Conservation (phyloP, 1,139 yeast species). For the Groenewaldozyma sp. region DNA sequence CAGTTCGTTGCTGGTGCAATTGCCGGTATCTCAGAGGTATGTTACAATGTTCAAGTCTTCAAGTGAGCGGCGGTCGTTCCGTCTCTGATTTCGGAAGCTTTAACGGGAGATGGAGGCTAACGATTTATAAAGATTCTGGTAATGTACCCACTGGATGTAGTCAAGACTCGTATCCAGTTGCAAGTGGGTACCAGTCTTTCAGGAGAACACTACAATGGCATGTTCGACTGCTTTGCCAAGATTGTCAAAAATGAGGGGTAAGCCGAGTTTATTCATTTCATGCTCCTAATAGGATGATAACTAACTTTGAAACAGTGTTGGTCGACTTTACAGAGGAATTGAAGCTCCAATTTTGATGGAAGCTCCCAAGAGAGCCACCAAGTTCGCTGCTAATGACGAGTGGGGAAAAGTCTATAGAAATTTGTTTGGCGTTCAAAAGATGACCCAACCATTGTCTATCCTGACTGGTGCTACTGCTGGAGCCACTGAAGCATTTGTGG, state of each 20-base stretch:
- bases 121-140: slow-evolving; percentile 59
- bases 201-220: slow-evolving; percentile 65
- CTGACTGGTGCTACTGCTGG: slow-evolving; percentile 98
- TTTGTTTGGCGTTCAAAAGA: slow-evolving; percentile 56
- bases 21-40: slow-evolving; percentile 87
- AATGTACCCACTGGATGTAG: slow-evolving; percentile 97
- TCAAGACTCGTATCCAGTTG: slow-evolving; percentile 93
- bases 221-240: slow-evolving; percentile 72
- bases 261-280: slow-evolving; percentile 1
- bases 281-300: neutral
- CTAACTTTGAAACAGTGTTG: slow-evolving; percentile 11
- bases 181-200: slow-evolving; percentile 45
- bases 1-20: slow-evolving; percentile 93
- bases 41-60: slow-evolving; percentile 6
- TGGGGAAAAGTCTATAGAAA: slow-evolving; percentile 83
- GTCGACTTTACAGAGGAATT: slow-evolving; percentile 84
- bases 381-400: slow-evolving; percentile 96
- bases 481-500: slow-evolving; percentile 92
- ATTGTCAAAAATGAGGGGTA: slow-evolving; percentile 78
- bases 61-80: neutral
- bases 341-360: slow-evolving; percentile 96
- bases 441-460: slow-evolving; percentile 77
- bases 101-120: neutral
- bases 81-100: neutral
- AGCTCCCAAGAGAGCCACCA: slow-evolving; percentile 96